Base-by-base conservation (phyloP, 176 grass and related monocot genomes). In the Guadua angustifolia region DNA sequence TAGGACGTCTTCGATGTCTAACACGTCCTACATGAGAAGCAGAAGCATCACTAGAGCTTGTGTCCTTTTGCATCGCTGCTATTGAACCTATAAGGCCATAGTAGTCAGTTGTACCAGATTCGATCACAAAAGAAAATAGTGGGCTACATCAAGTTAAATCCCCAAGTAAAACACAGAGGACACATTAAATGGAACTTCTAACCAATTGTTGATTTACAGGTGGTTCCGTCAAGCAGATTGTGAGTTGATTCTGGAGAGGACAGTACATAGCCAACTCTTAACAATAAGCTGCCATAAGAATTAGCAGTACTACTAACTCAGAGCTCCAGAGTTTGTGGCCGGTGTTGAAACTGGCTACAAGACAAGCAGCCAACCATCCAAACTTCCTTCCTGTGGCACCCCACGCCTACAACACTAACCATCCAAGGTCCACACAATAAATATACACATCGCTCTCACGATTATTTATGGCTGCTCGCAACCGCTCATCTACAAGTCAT, bases 51-150 rank as follows among this genome's bases (percentile, higher is more conserved):
- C 82, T 71, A 26, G 78, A 88, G 61, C 84, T 84, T 8, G 53
- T 60, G 56, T 92, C 87, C 66, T 75, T 85, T 85, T 92, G 87
- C 92, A 94, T 94, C 17, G 53, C 77, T 51, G 50, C 52, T 87
- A 78, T 43, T 32, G 13, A 70, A 94, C 46, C 73, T 93, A 78
- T 29, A 57, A 47, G 85, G 24, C 42, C 36, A 26, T 10, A 45
- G 66, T 16, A 63, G 42, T 69, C 5, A 42, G 29, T 66, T 43
- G 73, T 42, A 79, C n/a, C 32, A 43, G n/a, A 73, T 67, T 83
- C 11, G 39, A 21, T 44, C 19, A 60, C 13, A 74, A 51, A 9
- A 67, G 16, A 42, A 42, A n/a, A 44, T 56, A 6, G 12, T 44
- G 79, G 51, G 49, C 5, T 35, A 22, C 59, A 79, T 6, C 59